Conservation (phyloP, 2,329 filamentous ascomycete species). For the Trichoderma sp. region DNA sequence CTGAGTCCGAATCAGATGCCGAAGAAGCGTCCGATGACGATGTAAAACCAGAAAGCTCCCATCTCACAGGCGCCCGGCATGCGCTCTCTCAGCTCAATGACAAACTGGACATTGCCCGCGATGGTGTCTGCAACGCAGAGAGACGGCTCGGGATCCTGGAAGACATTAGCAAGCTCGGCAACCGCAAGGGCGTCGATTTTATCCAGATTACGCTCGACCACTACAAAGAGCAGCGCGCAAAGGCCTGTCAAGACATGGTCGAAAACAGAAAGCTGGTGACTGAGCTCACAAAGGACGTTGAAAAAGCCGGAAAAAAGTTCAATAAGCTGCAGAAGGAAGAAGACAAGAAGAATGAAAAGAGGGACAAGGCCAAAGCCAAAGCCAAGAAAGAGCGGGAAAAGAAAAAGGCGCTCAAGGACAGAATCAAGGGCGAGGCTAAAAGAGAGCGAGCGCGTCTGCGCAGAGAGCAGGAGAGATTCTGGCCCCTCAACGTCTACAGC, state of each 20-base stretch:
- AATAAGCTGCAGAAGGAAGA: slow-evolving; percentile 34
- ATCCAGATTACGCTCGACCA: slow-evolving; percentile 43
- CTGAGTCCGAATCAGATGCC: slow-evolving; percentile 34
- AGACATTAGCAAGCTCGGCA: slow-evolving; percentile 40
- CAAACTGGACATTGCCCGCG: slow-evolving; percentile 28
- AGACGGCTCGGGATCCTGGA: slow-evolving; percentile 47
- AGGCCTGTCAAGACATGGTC: slow-evolving; percentile 46
- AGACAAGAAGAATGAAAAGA: slow-evolving; percentile 35
- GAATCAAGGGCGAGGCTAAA: slow-evolving; percentile 39
- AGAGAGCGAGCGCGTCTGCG: slow-evolving; percentile 50
- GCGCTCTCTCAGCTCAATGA: slow-evolving; percentile 35
- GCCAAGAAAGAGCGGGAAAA: slow-evolving; percentile 40
- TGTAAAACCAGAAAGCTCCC: slow-evolving; percentile 27
- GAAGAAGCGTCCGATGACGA: slow-evolving; percentile 31
- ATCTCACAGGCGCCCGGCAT: slow-evolving; percentile 32
- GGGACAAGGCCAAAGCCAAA: slow-evolving; percentile 37
- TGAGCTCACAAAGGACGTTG: slow-evolving; percentile 38
- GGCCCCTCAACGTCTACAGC: slow-evolving; percentile 51
- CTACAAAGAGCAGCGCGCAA: slow-evolving; percentile 48
- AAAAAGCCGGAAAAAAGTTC: slow-evolving; percentile 38
- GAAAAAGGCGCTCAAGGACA: slow-evolving; percentile 39
- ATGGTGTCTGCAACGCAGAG: slow-evolving; percentile 32
- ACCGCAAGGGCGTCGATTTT: slow-evolving; percentile 37
- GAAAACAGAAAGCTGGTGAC: slow-evolving; percentile 37
- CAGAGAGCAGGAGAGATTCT: slow-evolving; percentile 48